Evolutionary conservation across 805 yeast genomes (phyloP).

Genomic region (Saccharomycopsis fermentans): DNA sequence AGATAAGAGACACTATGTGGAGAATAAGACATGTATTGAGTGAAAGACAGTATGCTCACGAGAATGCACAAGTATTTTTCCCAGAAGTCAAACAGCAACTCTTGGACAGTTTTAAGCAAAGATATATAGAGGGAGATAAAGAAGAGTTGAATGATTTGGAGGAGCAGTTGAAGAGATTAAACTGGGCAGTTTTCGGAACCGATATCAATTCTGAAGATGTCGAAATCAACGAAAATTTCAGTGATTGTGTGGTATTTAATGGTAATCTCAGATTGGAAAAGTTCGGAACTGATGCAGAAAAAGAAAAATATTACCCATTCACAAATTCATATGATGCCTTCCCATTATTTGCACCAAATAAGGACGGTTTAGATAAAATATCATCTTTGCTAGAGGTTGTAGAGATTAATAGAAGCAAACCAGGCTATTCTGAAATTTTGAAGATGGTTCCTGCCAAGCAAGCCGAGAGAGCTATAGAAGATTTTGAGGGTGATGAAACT

Average conservation of each 20-base stretch:
- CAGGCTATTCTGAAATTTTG: slow-evolving; percentile 8
- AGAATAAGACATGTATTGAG: slow-evolving; percentile 77
- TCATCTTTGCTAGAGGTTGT: slow-evolving; percentile 6
- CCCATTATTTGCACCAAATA: slow-evolving; percentile 11
- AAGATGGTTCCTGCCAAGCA: slow-evolving; percentile 18
- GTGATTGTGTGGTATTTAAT: slow-evolving; percentile 57
- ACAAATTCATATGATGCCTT: slow-evolving; percentile 16
- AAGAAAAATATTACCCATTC: slow-evolving; percentile 3
- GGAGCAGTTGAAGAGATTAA: slow-evolving; percentile 68
- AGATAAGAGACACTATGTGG: slow-evolving; percentile 56
- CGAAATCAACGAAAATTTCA: slow-evolving; percentile 41
- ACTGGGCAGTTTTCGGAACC: slow-evolving; percentile 77
- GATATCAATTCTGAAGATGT: slow-evolving; percentile 27
- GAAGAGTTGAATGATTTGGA: slow-evolving; percentile 49
- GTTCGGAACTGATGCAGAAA: slow-evolving; percentile 35
- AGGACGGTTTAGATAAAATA: slow-evolving; percentile 3
- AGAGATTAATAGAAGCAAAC: slow-evolving; percentile 4
- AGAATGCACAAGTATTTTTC: slow-evolving; percentile 42
- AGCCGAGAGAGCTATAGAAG: slow-evolving; percentile 15
- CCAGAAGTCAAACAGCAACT: slow-evolving; percentile 36
- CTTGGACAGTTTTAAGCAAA: slow-evolving; percentile 44
- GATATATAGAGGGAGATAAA: slow-evolving; percentile 46
- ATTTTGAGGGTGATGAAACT: not conserved
- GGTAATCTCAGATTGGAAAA: slow-evolving; percentile 59
- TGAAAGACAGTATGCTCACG: slow-evolving; percentile 71